Base-by-base conservation (phyloP, 2,329 filamentous ascomycete genomes). In the Cryphonectria radicalis region DNA sequence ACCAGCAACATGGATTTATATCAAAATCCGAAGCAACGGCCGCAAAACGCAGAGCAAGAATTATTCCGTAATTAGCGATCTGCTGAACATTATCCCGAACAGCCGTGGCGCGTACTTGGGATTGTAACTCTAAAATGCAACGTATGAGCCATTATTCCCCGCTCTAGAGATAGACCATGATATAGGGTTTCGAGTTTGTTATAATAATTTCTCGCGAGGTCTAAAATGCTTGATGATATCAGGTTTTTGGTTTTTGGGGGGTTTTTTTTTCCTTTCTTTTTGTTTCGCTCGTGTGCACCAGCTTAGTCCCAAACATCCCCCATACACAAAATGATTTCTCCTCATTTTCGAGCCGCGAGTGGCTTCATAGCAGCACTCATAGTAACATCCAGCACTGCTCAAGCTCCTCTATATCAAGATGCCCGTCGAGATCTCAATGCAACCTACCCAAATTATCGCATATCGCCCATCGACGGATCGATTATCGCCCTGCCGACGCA, bases 401-500 rank as follows among this genome's bases (percentile, higher is more conserved):
- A 62, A 25, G 35, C 59, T 4, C 50, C 64, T 14, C 5, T 13
- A 8, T 28, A 59, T 13, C 19, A 28, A 32, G 55, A 59, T 14
- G 35, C n/a, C 25, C 67, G 32, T 46, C 63, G 32, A 35, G 50
- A 63, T 40, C 37, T 59, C 5, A 72, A 72, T 35, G 66, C 22
- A 19, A 68, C 50, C 14, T 70, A 70, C 35, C 71, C 71, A 1
- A 70, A 14, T 17, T 74, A 73, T 59, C 75, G 76, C 57, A 63
- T 76, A 55, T 77, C 76, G 11, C 76, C 76, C 8, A 66, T 77
- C 7, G 76, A 77, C 66, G 76, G 76, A 32, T 75, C 76, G 5
- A 74, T 73, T 46, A 77, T 77, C 66, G 76, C 76, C 4, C 70
- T 77, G 50, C 76, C 76, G 5, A 76, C 76, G 28, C 71, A 72